phyloP scores from a whole-genome alignment of 331 rosid species.

The Dryas integrifolia region DNA sequence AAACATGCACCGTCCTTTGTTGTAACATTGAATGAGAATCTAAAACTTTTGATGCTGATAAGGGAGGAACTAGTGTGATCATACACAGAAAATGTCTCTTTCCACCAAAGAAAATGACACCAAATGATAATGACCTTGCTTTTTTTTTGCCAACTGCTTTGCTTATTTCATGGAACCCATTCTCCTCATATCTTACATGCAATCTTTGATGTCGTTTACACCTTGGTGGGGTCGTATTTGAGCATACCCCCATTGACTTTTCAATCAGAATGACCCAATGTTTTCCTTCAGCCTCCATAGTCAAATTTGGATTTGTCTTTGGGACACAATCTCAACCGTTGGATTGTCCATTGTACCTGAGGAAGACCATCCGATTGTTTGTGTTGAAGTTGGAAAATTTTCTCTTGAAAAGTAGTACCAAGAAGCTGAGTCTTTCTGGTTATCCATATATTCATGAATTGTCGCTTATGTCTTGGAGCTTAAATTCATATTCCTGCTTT shows the following conservation, averaged over 20 bases:
- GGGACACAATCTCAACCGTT: slow-evolving; percentile 1
- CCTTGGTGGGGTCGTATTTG: slow-evolving; percentile 4
- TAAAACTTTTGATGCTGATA: slow-evolving; percentile 14
- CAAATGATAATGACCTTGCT: not conserved
- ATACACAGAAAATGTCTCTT: slow-evolving; percentile 1
- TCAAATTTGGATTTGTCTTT: slow-evolving; percentile 16
- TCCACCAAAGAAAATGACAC: slow-evolving; percentile 26
- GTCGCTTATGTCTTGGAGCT: slow-evolving; percentile 7
- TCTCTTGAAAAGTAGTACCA: not conserved
- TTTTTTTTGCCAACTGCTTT: not conserved
- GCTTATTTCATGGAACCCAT: not conserved
- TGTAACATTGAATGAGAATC: not conserved
- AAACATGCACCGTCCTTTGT: not conserved
- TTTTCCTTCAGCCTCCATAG: not conserved
- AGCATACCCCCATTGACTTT: not conserved
- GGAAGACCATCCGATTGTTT: slow-evolving; percentile 4
- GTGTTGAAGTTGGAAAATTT: not conserved
- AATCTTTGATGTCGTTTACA: slow-evolving; percentile 8
- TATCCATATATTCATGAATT: slow-evolving; percentile 12
- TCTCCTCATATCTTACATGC: not conserved
- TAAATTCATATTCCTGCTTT: not conserved
- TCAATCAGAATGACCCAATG: not conserved
- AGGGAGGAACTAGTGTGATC: not conserved
- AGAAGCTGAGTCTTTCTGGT: slow-evolving; percentile 3
- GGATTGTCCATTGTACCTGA: not conserved